Base-by-base conservation (phyloP, 345 rosid genomes). In the Psidium guajava region DNA sequence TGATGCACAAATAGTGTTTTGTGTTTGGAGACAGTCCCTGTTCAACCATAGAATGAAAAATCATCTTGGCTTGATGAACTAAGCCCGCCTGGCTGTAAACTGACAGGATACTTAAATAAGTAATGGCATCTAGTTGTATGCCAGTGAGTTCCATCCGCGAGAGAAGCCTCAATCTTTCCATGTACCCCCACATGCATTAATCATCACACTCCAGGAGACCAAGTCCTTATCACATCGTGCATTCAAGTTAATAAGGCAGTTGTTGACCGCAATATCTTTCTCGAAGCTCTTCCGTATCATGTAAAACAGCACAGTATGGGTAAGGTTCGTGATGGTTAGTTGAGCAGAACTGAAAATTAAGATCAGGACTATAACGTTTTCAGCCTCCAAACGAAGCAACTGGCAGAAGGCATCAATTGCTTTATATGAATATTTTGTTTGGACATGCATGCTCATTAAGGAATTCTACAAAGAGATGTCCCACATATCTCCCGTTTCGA, bases 11-110 rank as follows among this genome's bases (percentile, higher is more conserved):
- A 16, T 89, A 90, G 86, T 91, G 93, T 85, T 89, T 90, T 54
- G 85, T 83, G 73, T 55, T 85, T 80, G 90, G 87, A 28, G 83
- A 74, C 21, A 88, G 47, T 51, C 91, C 90, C 6, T 69, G 49
- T 42, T 88, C 87, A 55, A 55, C 82, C 91, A 89, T 90, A 0
- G 87, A 89, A 10, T 81, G 83, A 87, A 89, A 89, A 53, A 91
- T 85, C 86, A 28, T 75, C 86, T 74, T 86, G 83, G 89, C 90
- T 87, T 90, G 82, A 83, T 89, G 86, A 82, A 91, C 86, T 69
- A 91, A 89, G 69, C 92, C 92, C 4, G 90, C 84, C 82, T 92
- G 94, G 86, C 94, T 89, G 86, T 92, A 92, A 87, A 90, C 92
- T 54, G 92, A 91, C 84, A 91, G 86, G 42, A 87, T 61, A 82